Evolutionary conservation across 352 stramenopile species (phyloP), one percentile per base, ranked within the genome.

Genomic region (Pythium dissimile): DNA sequence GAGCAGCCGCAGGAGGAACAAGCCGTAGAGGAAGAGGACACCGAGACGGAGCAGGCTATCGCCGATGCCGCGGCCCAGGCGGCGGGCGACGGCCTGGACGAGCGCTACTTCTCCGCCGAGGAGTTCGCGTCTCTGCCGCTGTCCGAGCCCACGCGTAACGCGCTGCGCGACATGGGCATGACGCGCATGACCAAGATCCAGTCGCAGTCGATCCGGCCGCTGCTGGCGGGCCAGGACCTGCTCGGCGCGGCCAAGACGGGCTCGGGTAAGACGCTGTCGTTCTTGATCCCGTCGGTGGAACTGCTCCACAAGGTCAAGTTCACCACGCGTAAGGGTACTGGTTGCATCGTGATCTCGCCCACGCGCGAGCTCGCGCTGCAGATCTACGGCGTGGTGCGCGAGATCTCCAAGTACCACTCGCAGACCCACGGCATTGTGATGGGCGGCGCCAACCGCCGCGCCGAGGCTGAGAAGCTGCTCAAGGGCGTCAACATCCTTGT

Each of bases 401-500:
- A 99, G 63, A 86, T 98, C 58, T 88, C 96, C 52, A 95, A 98
- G 54, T 90, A 97, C 61, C 89, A 98, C 70, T 89, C 75, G 59
- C 92, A 98, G 66, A 99, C 95, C 2, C 96, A 99, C 75, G 95
- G 96, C 57, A 91, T 99, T 16, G 90, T 99, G 41, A 99, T 99
- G 80, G 97, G 97, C 41, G 97, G 97, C 53, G 96, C 97, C 18
- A 99, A 99, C 75, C 86, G 97, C 32, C 86, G 94, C 38, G 96
- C 94, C 15, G 96, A 99, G 75, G 94, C 96, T 3, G 95, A 99
- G 60, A 80, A 92, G 32, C 75, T 99, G 6, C 78, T 88, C 20
- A 97, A 97, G 62, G 92, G 92, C n/a, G 95, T 99, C 18, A 98
- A 98, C 69, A 97, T 99, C 52, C 54, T 99, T 7, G 92, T 99